These are phyloP conservation scores for Mortierella sp. DNA, from an alignment of 371 early-diverging fungal genomes.

Conservation along the genomic window DNA sequence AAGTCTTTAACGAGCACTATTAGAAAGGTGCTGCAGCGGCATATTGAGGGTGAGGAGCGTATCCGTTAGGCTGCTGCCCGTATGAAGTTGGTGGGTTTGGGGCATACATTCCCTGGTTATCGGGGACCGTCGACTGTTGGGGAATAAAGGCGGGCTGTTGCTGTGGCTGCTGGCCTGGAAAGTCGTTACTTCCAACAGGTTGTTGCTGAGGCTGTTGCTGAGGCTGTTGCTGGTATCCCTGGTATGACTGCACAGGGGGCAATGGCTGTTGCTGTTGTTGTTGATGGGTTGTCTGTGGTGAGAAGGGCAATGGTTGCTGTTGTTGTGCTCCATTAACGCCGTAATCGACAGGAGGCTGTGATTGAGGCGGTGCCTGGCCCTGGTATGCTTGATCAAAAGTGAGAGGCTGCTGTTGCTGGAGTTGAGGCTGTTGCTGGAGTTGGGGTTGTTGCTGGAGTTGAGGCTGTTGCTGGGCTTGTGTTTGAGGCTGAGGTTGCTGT, in stretches of 20 bases:
- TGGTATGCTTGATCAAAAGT: slow-evolving; percentile 40
- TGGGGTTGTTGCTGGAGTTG: slow-evolving; percentile 16
- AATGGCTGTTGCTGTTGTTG: slow-evolving; percentile 18
- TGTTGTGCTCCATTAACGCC: slow-evolving; percentile 9
- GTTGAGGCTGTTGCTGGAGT: slow-evolving; percentile 17
- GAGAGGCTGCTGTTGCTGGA: slow-evolving; percentile 19
- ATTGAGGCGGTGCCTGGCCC: slow-evolving; percentile 17
- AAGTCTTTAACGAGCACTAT: neutral
- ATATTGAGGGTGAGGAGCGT: slow-evolving; percentile 38
- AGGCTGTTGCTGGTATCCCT: slow-evolving; percentile 21
- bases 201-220: slow-evolving; percentile 27
- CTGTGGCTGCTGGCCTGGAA: slow-evolving; percentile 11
- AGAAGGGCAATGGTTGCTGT: slow-evolving; percentile 7
- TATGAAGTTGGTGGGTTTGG: slow-evolving; percentile 16
- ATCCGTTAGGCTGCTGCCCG: slow-evolving; percentile 26
- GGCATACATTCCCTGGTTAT: slow-evolving; percentile 19
- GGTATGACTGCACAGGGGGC: slow-evolving; percentile 15
- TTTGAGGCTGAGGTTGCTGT: slow-evolving; percentile 19
- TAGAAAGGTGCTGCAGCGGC: slow-evolving; percentile 31
- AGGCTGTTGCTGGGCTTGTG: slow-evolving; percentile 12
- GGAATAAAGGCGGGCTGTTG: slow-evolving; percentile 9
- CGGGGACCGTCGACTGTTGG: slow-evolving; percentile 8
- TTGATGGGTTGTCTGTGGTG: slow-evolving; percentile 1
- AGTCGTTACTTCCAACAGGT: slow-evolving; percentile 9
- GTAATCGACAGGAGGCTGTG: slow-evolving; percentile 23